A percentile compares a stretch with the other conserved stretches of the same genome.
Evolutionary conservation across 495 filamentous ascomycete genomes (phyloP).

Genomic region (Zalerion maritima): DNA sequence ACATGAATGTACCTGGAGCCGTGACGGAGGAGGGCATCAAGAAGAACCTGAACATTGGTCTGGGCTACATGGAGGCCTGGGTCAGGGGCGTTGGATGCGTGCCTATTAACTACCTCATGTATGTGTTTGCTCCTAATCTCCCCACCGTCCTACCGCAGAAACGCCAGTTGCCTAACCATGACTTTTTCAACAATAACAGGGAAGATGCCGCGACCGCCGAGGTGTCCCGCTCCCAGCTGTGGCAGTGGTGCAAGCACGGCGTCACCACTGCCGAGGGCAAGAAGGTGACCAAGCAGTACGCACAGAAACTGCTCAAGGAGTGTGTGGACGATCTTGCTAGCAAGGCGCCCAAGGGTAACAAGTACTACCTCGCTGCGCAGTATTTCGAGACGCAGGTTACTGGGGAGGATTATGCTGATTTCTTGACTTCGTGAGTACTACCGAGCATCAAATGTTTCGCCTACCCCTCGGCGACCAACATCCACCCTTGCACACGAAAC

Average conservation of each 20-base stretch:
- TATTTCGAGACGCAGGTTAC: constrained; percentile 91
- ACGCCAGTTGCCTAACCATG: constrained; percentile 1
- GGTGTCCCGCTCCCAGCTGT: constrained; percentile 80
- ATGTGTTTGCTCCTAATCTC: constrained; percentile 8
- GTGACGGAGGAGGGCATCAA: constrained; percentile 93
- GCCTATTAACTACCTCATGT: constrained; percentile 98
- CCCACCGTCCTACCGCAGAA: neutral
- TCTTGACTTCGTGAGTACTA: constrained; percentile 75
- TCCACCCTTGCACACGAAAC: neutral
- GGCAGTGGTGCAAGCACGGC: constrained; percentile 90
- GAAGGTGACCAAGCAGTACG: constrained; percentile 83
- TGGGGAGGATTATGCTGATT: constrained; percentile 94
- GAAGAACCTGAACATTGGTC: constrained; percentile 94
- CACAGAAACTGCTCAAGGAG: constrained; percentile 74
- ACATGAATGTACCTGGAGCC: constrained; percentile 93
- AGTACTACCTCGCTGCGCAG: constrained; percentile 76
- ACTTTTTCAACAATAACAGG: constrained; percentile 17
- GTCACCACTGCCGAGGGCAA: constrained; percentile 79
- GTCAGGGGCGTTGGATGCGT: constrained; percentile 88
- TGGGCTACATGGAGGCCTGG: constrained; percentile 99
- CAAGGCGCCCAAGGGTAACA: constrained; percentile 78
- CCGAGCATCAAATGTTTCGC: too few relatives aligned
- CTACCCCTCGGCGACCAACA: neutral
- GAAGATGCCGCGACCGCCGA: constrained; percentile 97
- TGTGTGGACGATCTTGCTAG: constrained; percentile 60